Base-by-base conservation (phyloP, 2,329 filamentous ascomycete genomes). In the Plenodomus lindquistii region DNA sequence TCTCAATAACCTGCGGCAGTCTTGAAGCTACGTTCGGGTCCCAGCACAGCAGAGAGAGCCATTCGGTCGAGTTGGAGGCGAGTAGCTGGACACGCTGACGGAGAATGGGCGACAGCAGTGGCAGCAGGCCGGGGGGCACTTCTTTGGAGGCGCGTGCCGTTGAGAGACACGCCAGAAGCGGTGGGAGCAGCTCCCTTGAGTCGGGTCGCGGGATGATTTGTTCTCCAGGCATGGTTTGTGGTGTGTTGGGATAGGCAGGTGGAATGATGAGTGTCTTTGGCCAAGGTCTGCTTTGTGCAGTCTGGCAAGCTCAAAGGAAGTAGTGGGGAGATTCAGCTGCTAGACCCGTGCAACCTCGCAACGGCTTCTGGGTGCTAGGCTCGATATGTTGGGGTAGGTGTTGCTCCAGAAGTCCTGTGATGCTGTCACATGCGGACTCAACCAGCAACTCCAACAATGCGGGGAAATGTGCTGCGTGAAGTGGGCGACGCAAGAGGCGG, bases 11-110 rank as follows among this genome's bases (percentile, higher is more conserved):
- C 48, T 82, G 76, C n/a, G 80, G 77, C 16, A 93, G 77, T 55
- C 77, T 81, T 24, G 80, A 75, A 2, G 80, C 83, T 37, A 81
- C 75, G 54, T 79, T 71, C 7, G 77, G 62, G 61, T 88, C 83
- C 76, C 89, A 92, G 65, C 84, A 87, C 19, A 93, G 78, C 24
- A 92, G 77, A 1, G 83, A 79, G 15, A 93, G 80, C 88, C 89
- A 93, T 43, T 86, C 83, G 6, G 27, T 31, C 27, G 27, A 31
- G 47, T 73, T 65, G n/a, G 79, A 75, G 1, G 85, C 82, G 48
- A 93, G 77, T 44, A 90, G 77, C 57, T 82, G 78, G 2, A 86
- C 74, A 42, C 83, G 75, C 68, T 87, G 84, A 50, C 83, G 81
- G 2, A 87, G 77, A 37, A 86, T 83, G 8, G 84, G 84, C 9